phyloP scores from a whole-genome alignment of 2,329 filamentous ascomycete genomes.

The Delphinella strobiligena region DNA sequence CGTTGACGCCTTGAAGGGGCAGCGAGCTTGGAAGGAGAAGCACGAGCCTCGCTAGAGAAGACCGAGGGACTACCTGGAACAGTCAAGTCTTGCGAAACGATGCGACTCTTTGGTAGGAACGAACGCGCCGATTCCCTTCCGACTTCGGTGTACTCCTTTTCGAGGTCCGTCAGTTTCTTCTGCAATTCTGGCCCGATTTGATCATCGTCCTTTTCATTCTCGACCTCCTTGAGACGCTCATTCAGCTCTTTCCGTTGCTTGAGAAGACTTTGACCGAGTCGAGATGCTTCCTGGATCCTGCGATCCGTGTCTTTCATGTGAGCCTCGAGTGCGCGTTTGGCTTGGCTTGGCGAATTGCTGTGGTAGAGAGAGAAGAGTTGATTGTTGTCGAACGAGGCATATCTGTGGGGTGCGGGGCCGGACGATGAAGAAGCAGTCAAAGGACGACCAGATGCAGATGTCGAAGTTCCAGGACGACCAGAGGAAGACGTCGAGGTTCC shows the following conservation, averaged over 20 bases:
- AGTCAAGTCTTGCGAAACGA: conserved; percentile 25
- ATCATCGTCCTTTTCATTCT: conserved; percentile 57
- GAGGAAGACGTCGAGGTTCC: no score
- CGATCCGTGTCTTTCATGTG: conserved; percentile 89
- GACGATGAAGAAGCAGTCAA: no score
- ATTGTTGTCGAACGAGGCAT: conserved; percentile 64
- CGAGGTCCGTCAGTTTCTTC: conserved; percentile 71
- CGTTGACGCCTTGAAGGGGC: conserved; percentile 71
- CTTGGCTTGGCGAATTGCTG: conserved; percentile 67
- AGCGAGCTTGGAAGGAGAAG: conserved; percentile 78
- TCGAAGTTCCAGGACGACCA: no score
- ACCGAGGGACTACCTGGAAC: conserved; percentile 17
- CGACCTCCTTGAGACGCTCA: conserved; percentile 73
- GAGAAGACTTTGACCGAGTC: conserved; percentile 74
- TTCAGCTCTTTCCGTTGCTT: conserved; percentile 75
- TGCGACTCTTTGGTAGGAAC: conserved; percentile 70
- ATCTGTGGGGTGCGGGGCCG: conserved; percentile 55
- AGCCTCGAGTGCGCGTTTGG: conserved; percentile 77
- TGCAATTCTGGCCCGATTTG: conserved; percentile 76
- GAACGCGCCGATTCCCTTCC: conserved; percentile 80
- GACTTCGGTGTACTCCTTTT: conserved; percentile 91
- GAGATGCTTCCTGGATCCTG: conserved; percentile 80
- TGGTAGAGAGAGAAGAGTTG: conserved; percentile 68
- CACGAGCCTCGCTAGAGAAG: conserved; percentile 72
- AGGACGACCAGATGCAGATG: no score